Evolutionary conservation across 2,329 filamentous ascomycete genomes (phyloP).

Genomic region (Didymella exigua): DNA sequence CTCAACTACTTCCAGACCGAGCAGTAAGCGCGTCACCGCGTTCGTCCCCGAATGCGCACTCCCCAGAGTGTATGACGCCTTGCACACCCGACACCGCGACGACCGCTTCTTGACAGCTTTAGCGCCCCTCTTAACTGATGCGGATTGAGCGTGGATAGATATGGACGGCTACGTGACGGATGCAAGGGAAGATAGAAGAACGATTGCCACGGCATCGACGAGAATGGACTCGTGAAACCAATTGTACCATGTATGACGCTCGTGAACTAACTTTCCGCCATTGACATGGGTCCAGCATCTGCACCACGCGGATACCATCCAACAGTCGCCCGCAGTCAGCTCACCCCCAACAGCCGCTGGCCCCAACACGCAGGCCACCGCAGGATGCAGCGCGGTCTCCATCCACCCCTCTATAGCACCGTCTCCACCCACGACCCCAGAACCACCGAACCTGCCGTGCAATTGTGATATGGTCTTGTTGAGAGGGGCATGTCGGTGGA

Average conservation of each 20-base stretch:
- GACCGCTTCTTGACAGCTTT: slow-evolving; percentile 3
- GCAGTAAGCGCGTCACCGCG: slow-evolving; percentile 55
- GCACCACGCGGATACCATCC: no score
- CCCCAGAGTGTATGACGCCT: slow-evolving; percentile 7
- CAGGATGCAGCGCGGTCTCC: no score
- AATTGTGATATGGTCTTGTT: no score
- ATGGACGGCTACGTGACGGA: slow-evolving; percentile 2
- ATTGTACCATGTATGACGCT: neutral
- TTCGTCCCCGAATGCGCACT: no score
- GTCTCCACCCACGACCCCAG: no score
- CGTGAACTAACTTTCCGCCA: neutral
- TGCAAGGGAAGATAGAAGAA: slow-evolving; percentile 16
- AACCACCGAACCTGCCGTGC: no score
- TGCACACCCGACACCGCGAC: slow-evolving; percentile 7
- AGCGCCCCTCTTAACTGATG: slow-evolving; percentile 17
- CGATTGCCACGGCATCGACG: slow-evolving; percentile 14
- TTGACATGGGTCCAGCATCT: no score
- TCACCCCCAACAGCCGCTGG: no score
- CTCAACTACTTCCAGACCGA: slow-evolving; percentile 99
- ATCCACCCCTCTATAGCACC: no score
- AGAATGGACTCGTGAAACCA: slow-evolving; percentile 17
- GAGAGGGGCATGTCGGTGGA: neutral
- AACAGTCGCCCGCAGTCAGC: no score
- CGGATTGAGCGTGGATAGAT: no score
- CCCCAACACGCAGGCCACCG: no score